These are phyloP conservation scores for Cryphonectria naterciae DNA, from an alignment of 2,329 filamentous ascomycete species.

Conservation along the genomic window DNA sequence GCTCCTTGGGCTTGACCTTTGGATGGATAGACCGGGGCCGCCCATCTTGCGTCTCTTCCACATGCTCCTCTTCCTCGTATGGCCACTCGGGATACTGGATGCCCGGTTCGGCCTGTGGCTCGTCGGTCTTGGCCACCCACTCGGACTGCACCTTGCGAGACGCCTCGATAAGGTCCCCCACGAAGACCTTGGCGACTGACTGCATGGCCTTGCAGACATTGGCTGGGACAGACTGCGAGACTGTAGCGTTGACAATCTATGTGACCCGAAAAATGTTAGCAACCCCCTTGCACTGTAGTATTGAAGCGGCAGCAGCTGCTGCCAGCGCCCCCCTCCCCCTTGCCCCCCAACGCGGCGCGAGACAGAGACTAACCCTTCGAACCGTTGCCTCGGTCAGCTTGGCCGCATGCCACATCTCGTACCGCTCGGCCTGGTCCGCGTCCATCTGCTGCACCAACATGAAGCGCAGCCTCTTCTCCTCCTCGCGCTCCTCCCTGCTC, in stretches of 20 bases:
- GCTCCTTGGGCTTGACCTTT: constrained; percentile 42
- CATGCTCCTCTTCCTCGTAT: constrained; percentile 39
- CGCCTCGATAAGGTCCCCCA: constrained; percentile 74
- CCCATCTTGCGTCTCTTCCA: constrained; percentile 28
- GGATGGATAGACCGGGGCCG: constrained; percentile 34
- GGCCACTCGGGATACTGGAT: constrained; percentile 38
- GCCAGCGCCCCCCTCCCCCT: not conserved
- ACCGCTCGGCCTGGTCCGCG: constrained; percentile 68
- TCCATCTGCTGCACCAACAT: constrained; percentile 70
- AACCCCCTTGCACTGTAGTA: too few species aligned
- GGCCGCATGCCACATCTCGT: constrained; percentile 71
- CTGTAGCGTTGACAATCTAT: constrained; percentile 76
- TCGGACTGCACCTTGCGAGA: constrained; percentile 73
- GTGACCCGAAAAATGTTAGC: constrained; percentile 17
- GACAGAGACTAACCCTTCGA: constrained; percentile 57
- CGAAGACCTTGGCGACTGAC: constrained; percentile 75
- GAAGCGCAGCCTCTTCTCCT: constrained; percentile 65
- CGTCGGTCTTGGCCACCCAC: constrained; percentile 64
- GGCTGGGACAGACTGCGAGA: constrained; percentile 76
- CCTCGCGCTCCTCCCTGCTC: constrained; percentile 60
- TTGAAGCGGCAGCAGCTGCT: not conserved
- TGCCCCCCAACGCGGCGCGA: not conserved
- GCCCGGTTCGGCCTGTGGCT: constrained; percentile 59
- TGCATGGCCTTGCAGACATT: constrained; percentile 77
- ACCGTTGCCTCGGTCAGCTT: constrained; percentile 72